Base-by-base conservation (phyloP, 2,329 filamentous ascomycete species). In the Epichloe sp. region DNA sequence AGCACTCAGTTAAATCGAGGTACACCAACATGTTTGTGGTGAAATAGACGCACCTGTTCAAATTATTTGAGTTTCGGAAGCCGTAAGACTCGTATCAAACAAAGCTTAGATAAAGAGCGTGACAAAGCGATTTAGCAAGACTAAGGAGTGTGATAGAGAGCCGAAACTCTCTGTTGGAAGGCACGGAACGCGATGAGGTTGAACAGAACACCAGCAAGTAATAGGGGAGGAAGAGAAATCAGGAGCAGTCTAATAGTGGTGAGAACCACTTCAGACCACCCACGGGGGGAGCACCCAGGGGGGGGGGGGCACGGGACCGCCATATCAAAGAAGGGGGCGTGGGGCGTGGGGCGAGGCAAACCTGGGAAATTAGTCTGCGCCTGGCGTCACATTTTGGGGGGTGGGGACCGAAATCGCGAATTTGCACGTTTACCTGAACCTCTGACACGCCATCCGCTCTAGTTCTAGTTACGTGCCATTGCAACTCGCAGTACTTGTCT, bases 141-240 rank as follows among this genome's bases (percentile, higher is more conserved):
- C 49, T 56, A 74, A 78, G 59, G 76, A 79, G 73, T 68, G 76
- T 79, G 71, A 61, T 71, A 72, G 75, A 77, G 74, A 76, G 73
- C 57, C 60, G 56, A 59, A 58, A 68, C 72, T 71, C 74, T 76
- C 74, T 70, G 72, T 77, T 77, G 73, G 72, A 69, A 67, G 69
- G 62, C 61, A 66, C 61, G 59, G 59, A 63, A 62, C 62, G 58
- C 59, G 58, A 62, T 58, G 50, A 54, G 19, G 17, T 44, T 23
- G 34, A 60, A 55, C 55, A 62, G 58, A 63, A 54, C 56, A 58
- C 54, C 54, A 56, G 57, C 50, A 59, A 48, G 54, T 60, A n/a
- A n/a, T n/a, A 23, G 55, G 51, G 49, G 48, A 51, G 52, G 44
- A 48, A 58, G 52, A 48, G 53, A 31, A 11, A 31, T 44, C 47